phyloP scores from a whole-genome alignment of 2,329 filamentous ascomycete species.

The Ascochyta lentis region DNA sequence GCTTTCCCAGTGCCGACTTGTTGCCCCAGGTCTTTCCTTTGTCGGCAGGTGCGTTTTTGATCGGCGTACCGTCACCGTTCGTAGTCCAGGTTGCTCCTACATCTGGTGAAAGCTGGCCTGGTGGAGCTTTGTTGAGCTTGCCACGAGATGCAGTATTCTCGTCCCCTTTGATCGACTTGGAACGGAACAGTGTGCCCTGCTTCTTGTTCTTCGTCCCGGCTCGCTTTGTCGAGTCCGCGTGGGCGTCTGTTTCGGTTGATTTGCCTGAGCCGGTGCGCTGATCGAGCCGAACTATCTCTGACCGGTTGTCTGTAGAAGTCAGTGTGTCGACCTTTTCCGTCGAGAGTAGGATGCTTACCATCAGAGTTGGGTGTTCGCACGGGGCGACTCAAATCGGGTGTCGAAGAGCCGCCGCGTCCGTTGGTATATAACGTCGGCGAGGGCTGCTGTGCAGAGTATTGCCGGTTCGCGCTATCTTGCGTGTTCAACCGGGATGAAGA shows the following conservation, averaged over 20 bases:
- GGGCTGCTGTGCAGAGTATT: constrained; percentile 44
- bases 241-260: constrained; percentile 35
- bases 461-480: constrained; percentile 45
- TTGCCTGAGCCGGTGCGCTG: constrained; percentile 40
- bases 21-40: constrained; percentile 73
- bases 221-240: constrained; percentile 32
- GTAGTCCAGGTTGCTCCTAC: constrained; percentile 38
- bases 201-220: constrained; percentile 42
- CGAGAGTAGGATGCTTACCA: constrained; percentile 27
- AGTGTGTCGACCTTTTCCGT: neutral
- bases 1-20: constrained; percentile 65
- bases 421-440: constrained; percentile 48
- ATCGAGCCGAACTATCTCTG: constrained; percentile 38
- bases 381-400: constrained; percentile 54
- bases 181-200: constrained; percentile 48
- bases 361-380: constrained; percentile 48
- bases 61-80: constrained; percentile 51
- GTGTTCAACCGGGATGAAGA: constrained; percentile 52
- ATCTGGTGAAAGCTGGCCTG: constrained; percentile 40
- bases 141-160: constrained; percentile 34
- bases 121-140: constrained; percentile 45
- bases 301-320: constrained; percentile 39
- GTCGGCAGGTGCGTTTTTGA: constrained; percentile 69
- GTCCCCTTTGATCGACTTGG: constrained; percentile 55
- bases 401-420: constrained; percentile 54